Conservation (phyloP, 768 basidiomycete genomes). For the Xanthoconium purpureum region DNA sequence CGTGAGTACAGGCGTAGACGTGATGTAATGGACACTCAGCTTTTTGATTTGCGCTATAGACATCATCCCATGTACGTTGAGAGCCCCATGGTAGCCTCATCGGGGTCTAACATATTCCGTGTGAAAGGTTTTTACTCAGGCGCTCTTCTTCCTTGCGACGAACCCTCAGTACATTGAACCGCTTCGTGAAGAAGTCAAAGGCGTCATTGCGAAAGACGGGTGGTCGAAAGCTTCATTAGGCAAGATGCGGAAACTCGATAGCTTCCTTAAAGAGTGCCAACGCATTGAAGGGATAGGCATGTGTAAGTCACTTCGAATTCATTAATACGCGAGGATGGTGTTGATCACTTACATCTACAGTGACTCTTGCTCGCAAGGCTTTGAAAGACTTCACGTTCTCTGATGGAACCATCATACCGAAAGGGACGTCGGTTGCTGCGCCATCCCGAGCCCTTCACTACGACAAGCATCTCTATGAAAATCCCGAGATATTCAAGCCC, state of each 20-base stretch:
- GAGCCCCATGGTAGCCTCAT: neutral
- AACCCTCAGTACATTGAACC: neutral
- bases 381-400: slow-evolving; percentile 36
- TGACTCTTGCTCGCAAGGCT: slow-evolving; percentile 31
- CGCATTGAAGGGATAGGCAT: neutral
- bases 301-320: neutral
- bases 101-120: neutral
- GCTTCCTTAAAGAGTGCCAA: slow-evolving; percentile 9
- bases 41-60: neutral
- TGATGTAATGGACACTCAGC: neutral
- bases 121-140: neutral
- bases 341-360: slow-evolving; percentile 7
- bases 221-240: slow-evolving; percentile 1
- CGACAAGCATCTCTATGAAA: slow-evolving; percentile 3
- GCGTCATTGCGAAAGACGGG: neutral
- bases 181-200: slow-evolving; percentile 5
- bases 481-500: neutral
- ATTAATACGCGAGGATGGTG: no score
- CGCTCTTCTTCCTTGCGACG: neutral
- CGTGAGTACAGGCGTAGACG: slow-evolving; percentile 7
- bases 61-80: neutral
- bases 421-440: neutral
- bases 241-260: slow-evolving; percentile 7
- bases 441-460: neutral
- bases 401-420: slow-evolving; percentile 28